phyloP scores from a whole-genome alignment of 1,284 basidiomycete species.

The Leccinum pachyderme region DNA sequence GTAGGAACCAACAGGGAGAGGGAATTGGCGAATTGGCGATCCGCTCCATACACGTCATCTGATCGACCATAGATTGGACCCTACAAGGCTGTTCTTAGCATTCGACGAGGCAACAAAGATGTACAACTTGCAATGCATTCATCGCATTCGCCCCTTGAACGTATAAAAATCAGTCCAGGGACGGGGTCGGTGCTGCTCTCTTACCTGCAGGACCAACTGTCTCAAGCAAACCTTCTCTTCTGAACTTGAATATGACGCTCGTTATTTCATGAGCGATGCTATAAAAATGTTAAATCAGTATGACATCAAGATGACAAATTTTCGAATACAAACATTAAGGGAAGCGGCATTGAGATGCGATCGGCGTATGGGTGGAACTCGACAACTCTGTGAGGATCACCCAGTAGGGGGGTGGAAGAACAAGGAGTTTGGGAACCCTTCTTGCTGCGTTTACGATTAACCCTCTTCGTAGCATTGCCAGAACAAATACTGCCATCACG shows the following conservation, averaged over 20 bases:
- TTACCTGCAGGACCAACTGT: conserved; percentile 80
- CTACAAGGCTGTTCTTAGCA: conserved; percentile 37
- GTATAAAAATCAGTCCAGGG: neutral
- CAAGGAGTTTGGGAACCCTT: conserved; percentile 35
- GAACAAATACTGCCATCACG: conserved; percentile 31
- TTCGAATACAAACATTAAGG: conserved; percentile 57
- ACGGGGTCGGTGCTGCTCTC: conserved; percentile 23
- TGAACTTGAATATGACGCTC: conserved; percentile 68
- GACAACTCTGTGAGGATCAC: conserved; percentile 52
- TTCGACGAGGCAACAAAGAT: neutral
- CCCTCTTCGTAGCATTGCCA: conserved; percentile 65
- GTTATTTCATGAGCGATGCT: conserved; percentile 81
- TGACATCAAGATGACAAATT: neutral
- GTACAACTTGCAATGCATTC: conserved; percentile 51
- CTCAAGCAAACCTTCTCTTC: conserved; percentile 75
- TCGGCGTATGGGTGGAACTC: conserved; percentile 59
- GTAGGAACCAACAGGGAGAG: conserved; percentile 53
- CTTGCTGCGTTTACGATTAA: conserved; percentile 66
- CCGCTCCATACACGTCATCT: conserved; percentile 82
- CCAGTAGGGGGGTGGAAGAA: conserved; percentile 57
- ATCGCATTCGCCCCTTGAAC: conserved; percentile 70
- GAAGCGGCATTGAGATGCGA: conserved; percentile 62
- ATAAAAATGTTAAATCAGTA: conserved; percentile 3
- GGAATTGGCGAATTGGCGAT: conserved; percentile 84
- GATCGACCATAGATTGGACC: conserved; percentile 77